Percentiles rank a stretch among this genome's conserved stretches.
phyloP scores from a whole-genome alignment of 768 basidiomycete genomes.

The Pleurotus citrinopileatus region DNA sequence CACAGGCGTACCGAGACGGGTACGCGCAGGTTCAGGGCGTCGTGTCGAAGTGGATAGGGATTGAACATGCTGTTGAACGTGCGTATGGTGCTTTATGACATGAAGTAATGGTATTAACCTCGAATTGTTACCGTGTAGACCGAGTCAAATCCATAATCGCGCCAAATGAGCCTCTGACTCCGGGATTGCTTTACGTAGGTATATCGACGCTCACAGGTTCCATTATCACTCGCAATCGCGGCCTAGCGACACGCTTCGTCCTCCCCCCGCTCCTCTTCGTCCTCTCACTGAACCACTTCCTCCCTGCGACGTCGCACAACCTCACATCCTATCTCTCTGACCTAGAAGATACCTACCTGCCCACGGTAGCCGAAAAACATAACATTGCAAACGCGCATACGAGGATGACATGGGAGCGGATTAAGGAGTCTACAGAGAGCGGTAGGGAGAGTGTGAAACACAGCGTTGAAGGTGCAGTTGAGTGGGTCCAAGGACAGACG shows the following conservation, averaged over 20 bases:
- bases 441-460: constrained; percentile 42
- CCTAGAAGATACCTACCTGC: constrained; percentile 72
- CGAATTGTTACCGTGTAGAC: no score
- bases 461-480: constrained; percentile 45
- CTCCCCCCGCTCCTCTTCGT: constrained; percentile 77
- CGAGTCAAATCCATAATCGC: constrained; percentile 83
- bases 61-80: constrained; percentile 88
- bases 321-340: constrained; percentile 60
- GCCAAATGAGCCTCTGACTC: constrained; percentile 78
- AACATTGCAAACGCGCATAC: constrained; percentile 59
- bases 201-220: constrained; percentile 87
- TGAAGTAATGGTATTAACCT: no score
- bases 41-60: constrained; percentile 79
- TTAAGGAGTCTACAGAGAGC: constrained; percentile 47
- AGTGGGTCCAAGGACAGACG: constrained; percentile 61
- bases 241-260: constrained; percentile 61
- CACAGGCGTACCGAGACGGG: constrained; percentile 53
- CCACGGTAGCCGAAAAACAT: constrained; percentile 66
- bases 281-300: constrained; percentile 75
- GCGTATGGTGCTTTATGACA: no score
- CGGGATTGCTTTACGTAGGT: constrained; percentile 88
- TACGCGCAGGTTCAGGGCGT: constrained; percentile 66
- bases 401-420: constrained; percentile 53
- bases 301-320: constrained; percentile 78
- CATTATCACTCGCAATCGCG: constrained; percentile 78